phyloP scores from a whole-genome alignment of 1,284 basidiomycete genomes.

The Inonotus hispidus region DNA sequence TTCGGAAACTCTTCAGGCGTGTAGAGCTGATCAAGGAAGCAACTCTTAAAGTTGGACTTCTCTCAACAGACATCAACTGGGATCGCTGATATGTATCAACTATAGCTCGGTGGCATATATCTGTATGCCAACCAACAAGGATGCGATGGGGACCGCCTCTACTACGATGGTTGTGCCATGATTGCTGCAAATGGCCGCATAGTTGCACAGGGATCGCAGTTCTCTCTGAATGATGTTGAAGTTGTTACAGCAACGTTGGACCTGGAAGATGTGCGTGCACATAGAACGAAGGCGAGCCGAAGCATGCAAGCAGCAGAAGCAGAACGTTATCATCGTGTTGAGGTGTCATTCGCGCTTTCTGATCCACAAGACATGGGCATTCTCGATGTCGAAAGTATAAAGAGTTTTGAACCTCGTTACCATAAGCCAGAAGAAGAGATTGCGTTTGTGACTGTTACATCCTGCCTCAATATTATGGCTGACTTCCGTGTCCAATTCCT shows the following conservation, averaged over 20 bases:
- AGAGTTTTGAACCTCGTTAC: constrained; percentile 59
- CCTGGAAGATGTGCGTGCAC: constrained; percentile 89
- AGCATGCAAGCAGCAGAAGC: constrained; percentile 85
- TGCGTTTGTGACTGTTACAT: constrained; percentile 59
- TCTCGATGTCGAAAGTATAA: constrained; percentile 39
- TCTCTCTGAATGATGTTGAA: constrained; percentile 93
- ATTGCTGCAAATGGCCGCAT: constrained; percentile 93
- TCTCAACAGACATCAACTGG: not conserved
- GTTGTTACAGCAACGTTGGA: constrained; percentile 95
- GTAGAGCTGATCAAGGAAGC: constrained; percentile 97
- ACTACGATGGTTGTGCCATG: constrained; percentile 96
- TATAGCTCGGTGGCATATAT: constrained; percentile 90
- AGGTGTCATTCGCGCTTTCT: constrained; percentile 73
- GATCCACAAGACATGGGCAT: constrained; percentile 55
- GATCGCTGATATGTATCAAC: not conserved
- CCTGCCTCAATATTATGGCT: not conserved
- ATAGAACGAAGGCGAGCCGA: constrained; percentile 76
- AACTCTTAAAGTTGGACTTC: constrained; percentile 71
- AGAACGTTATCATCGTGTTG: constrained; percentile 71
- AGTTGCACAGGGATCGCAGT: constrained; percentile 93
- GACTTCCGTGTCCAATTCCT: constrained; percentile 10
- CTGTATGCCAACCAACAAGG: constrained; percentile 99
- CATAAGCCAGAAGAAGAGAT: constrained; percentile 96
- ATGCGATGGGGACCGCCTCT: constrained; percentile 95
- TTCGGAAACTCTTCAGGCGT: constrained; percentile 87